These are phyloP conservation scores for Malbranchea zuffiana DNA, from an alignment of 2,329 filamentous ascomycete species.

Conservation along the genomic window DNA sequence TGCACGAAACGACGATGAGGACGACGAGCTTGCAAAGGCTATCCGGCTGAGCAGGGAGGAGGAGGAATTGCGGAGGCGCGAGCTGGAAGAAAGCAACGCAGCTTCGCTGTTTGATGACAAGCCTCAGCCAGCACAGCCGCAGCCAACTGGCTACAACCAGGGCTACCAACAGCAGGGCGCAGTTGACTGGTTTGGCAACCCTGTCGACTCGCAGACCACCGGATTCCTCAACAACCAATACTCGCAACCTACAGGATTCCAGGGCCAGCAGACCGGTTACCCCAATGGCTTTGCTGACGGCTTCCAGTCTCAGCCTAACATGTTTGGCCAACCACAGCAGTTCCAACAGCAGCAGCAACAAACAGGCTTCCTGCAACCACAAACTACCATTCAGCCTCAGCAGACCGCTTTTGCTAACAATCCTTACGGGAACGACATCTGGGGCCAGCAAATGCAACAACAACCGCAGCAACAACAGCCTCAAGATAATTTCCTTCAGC, in stretches of 20 bases:
- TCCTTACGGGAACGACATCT: conserved; percentile 43
- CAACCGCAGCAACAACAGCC: conserved; percentile 41
- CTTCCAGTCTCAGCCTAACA: conserved; percentile 58
- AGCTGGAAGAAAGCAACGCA: conserved; percentile 78
- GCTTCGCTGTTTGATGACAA: conserved; percentile 79
- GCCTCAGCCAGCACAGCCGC: conserved; percentile 53
- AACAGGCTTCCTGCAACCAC: conserved; percentile 29
- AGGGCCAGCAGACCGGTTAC: conserved; percentile 50
- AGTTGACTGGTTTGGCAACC: conserved; percentile 96
- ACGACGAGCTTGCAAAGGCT: conserved; percentile 84
- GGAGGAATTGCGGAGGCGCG: conserved; percentile 66
- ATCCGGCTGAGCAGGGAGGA: conserved; percentile 95
- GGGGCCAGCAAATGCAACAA: conserved; percentile 38
- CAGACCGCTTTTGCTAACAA: conserved; percentile 48
- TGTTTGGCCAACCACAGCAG: conserved; percentile 50
- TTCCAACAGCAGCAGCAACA: conserved; percentile 35
- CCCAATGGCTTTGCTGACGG: conserved; percentile 59
- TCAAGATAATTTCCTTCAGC: conserved; percentile 52
- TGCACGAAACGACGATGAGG: conserved; percentile 49
- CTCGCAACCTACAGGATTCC: conserved; percentile 66
- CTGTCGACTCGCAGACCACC: conserved; percentile 65
- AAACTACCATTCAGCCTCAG: conserved; percentile 46
- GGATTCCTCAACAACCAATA: conserved; percentile 58
- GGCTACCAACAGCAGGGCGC: conserved; percentile 94
- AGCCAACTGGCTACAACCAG: conserved; percentile 85